Evolutionary conservation across 352 stramenopile genomes (phyloP), one percentile per base, ranked within the genome.

Genomic region (Phytophthora citricola): DNA sequence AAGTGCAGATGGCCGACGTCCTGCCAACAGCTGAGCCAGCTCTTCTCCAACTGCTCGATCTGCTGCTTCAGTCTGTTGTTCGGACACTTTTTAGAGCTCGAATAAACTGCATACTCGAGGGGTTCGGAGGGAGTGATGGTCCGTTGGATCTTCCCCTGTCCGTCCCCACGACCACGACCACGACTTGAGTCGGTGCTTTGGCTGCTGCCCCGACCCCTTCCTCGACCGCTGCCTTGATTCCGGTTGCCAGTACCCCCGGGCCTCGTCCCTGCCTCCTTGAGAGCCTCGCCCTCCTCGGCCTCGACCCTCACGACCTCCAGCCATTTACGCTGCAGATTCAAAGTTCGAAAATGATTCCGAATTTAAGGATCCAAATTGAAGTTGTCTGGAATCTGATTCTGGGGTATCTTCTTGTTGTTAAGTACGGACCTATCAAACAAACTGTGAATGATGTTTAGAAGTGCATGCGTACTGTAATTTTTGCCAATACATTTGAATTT

Each of bases 1-100:
- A 59, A 49, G 12, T 78, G 73, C 12, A 92, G 63, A n/a, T 50
- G 57, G 4, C 61, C 64, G 0, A 63, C 67, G 6, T 65, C 54
- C 38, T 73, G 69, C 83, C 83, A 92, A 58, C 80, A 80, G 32
- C 69, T 75, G 7, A 64, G 59, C 83, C 83, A 92, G 34, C 69
- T 40, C 41, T 74, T 68, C 26, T 78, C 58, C 36, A 71, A 44
- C 0, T 76, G 58, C 2, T 69, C 54, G 7, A 90, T 72, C 2
- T 67, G 59, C 45, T 73, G 44, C 40, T 69, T 60, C 11, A 92
- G 64, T 17, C 71, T 71, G 14, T 84, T 65, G 2, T 82, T 76
- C 5, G 78, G 60, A 41, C 79, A 89, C 1, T 49, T 63, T 71
- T 68, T 11, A 92, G 64, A 15, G 72, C 68, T 3, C 72, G 63